Conservation (phyloP, 257 asterid genomes). For the Solanum etuberosum region DNA sequence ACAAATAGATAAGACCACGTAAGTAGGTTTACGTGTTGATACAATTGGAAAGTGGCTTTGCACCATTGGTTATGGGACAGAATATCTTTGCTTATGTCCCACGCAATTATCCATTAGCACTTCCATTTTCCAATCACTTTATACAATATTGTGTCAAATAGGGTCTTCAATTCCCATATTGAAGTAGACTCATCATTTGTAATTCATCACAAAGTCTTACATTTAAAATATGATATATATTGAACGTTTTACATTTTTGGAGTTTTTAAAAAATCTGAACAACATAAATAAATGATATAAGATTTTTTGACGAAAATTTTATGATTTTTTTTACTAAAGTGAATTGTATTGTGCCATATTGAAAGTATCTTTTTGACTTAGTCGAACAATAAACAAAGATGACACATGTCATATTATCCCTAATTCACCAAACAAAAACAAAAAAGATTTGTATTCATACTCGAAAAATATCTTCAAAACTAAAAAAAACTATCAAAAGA, state of each 20-base stretch:
- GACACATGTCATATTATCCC: background rate
- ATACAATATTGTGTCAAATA: constrained; percentile 2
- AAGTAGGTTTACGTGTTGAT: background rate
- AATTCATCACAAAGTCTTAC: background rate
- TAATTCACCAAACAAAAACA: background rate
- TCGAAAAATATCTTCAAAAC: background rate
- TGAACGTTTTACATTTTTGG: background rate
- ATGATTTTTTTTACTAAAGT: no score
- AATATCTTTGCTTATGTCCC: constrained; percentile 23
- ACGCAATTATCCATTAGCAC: background rate
- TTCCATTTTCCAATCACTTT: background rate
- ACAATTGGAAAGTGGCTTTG: constrained; percentile 3
- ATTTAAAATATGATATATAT: background rate
- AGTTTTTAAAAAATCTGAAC: no score
- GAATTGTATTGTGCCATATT: no score
- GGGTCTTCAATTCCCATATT: background rate
- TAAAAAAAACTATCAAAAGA: background rate
- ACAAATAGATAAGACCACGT: constrained; percentile 9
- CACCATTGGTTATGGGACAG: constrained; percentile 14
- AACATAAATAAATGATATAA: background rate
- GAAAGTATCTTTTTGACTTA: background rate
- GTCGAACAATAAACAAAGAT: background rate
- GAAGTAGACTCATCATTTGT: background rate
- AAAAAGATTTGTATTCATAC: background rate
- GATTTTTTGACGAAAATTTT: no score